Evolutionary conservation across 1,284 basidiomycete genomes (phyloP), one percentile per base, ranked within the genome.

Genomic region (Cryptococcus wingfieldii): DNA sequence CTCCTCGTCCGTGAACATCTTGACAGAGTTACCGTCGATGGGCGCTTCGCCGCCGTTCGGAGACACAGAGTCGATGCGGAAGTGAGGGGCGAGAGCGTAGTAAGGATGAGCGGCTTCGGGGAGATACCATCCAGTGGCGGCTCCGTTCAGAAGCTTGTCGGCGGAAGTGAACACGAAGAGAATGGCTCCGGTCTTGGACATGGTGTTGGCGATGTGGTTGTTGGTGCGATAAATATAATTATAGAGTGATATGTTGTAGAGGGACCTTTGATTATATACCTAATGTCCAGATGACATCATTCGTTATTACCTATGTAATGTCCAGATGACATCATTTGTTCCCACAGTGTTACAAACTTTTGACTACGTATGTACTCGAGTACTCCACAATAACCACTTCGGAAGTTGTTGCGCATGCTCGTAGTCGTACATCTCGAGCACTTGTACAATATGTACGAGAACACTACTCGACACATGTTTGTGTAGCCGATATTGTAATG

Each of bases 61-160:
- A 1, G 86, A 78, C 6, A 87, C 87, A 66, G 87, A 86, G 58
- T 86, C 86, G 67, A 91, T 83, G 23, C 76, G 69, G 67, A 78
- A 80, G 63, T 85, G 80, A 2, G 83, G 79, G 12, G 79, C 74
- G 50, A 91, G 80, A 54, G 82, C 74, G 68, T 87, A 87, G 79
- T 88, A 90, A 0, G 89, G 88, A 72, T 91, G 88, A 1, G 88
- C 88, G 12, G 86, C 86, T 72, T 89, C 86, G 14, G 86, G 84
- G 27, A 86, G 78, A 71, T 83, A 88, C 82, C 82, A 86, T 47
- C 86, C 86, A 81, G 64, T 72, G 5, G 62, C 68, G 12, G 54
- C 47, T 34, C 64, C 65, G 53, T 70, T 81, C 50, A 88, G 78
- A 38, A 83, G 83, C 75, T 83, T 83, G 75, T 83, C 77, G 63